Conservation (phyloP, 2,329 filamentous ascomycete species). For the Beauveria caledonica region DNA sequence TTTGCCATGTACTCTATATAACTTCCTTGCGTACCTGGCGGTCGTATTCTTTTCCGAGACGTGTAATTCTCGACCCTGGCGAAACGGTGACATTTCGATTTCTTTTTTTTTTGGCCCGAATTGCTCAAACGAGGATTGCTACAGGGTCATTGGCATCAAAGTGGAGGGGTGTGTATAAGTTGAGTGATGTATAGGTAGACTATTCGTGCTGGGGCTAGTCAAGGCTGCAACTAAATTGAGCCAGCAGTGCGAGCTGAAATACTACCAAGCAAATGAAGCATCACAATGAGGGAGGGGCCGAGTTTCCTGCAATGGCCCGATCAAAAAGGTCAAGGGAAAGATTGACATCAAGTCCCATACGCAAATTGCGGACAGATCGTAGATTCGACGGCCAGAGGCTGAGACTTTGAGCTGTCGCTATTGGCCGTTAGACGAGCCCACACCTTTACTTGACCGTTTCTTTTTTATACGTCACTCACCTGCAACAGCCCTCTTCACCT, state of each 20-base stretch:
- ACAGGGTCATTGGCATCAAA: neutral
- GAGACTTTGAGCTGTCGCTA: neutral
- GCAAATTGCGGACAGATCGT: neutral
- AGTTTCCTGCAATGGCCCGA: neutral
- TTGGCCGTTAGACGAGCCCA: neutral
- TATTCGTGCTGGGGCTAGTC: neutral
- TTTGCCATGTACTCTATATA: too few relatives aligned
- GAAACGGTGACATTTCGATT: too few relatives aligned
- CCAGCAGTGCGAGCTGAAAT: slow-evolving; percentile 3
- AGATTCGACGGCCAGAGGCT: neutral
- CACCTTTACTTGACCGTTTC: too few relatives aligned
- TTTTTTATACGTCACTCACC: neutral
- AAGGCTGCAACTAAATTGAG: neutral
- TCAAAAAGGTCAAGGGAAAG: neutral
- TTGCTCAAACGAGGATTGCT: too few relatives aligned
- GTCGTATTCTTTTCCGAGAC: too few relatives aligned
- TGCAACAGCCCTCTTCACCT: neutral
- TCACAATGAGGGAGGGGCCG: neutral
- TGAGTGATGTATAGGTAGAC: too few relatives aligned
- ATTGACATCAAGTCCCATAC: neutral
- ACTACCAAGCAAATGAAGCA: neutral
- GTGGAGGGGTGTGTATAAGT: neutral
- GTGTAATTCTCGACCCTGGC: too few relatives aligned
- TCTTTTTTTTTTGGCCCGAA: too few relatives aligned
- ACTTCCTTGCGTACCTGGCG: too few relatives aligned